phyloP scores from a whole-genome alignment of 768 basidiomycete genomes.

The Lactarius vividus region DNA sequence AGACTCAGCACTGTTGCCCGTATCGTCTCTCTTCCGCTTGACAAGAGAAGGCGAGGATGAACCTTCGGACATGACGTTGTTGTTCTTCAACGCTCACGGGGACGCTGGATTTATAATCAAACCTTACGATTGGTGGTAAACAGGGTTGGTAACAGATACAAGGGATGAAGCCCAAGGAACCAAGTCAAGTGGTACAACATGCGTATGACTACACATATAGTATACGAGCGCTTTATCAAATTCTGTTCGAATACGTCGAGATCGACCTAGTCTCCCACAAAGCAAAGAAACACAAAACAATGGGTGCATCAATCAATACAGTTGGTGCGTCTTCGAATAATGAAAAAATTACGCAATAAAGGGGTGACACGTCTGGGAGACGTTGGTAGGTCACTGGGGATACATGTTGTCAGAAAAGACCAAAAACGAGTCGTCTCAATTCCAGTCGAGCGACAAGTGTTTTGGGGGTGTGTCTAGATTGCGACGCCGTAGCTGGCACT shows the following conservation, averaged over 20 bases:
- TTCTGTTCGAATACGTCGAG: slow-evolving; percentile 7
- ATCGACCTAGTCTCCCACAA: slow-evolving; percentile 11
- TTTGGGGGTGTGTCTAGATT: slow-evolving; percentile 14
- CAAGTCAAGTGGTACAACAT: slow-evolving; percentile 12
- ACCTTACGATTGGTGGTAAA: background rate
- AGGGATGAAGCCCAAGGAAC: background rate
- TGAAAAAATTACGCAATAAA: slow-evolving; percentile 16
- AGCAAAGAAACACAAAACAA: slow-evolving; percentile 5
- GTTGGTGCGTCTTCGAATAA: slow-evolving; percentile 11
- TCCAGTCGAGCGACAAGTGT: slow-evolving; percentile 14
- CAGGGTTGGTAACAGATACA: background rate
- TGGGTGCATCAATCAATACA: slow-evolving; percentile 5
- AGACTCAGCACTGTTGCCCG: background rate
- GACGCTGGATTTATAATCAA: background rate
- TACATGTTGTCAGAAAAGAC: background rate
- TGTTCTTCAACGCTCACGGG: background rate
- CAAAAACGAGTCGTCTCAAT: slow-evolving; percentile 15
- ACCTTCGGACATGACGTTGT: slow-evolving; percentile 8
- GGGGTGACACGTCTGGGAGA: background rate
- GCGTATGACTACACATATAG: slow-evolving; percentile 17
- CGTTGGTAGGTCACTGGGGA: slow-evolving; percentile 4
- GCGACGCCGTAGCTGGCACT: slow-evolving; percentile 57
- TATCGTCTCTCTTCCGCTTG: slow-evolving; percentile 8
- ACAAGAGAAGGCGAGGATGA: slow-evolving; percentile 2
- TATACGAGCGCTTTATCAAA: slow-evolving; percentile 15